Evolutionary conservation across 2,329 filamentous ascomycete species (phyloP).

Genomic region (Coniochaeta sp.): DNA sequence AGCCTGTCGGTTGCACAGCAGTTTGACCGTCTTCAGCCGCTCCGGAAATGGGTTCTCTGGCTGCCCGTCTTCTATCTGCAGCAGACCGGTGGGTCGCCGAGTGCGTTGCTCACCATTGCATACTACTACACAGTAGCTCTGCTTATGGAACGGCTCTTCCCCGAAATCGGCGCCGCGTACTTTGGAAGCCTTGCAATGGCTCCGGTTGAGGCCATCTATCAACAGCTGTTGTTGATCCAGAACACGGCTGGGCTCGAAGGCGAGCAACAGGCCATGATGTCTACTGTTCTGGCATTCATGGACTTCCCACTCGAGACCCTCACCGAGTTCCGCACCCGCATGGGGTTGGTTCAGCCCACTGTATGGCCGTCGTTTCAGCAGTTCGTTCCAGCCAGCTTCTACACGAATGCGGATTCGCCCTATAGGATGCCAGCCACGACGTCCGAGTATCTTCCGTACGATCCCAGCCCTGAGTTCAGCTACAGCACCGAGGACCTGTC

Average conservation of each 20-base stretch:
- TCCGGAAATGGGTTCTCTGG: conserved; percentile 95
- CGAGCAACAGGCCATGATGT: background rate
- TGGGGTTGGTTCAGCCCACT: conserved; percentile 58
- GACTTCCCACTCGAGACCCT: conserved; percentile 66
- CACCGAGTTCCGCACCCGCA: conserved; percentile 58
- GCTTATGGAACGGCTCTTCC: conserved; percentile 83
- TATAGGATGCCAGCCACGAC: conserved; percentile 31
- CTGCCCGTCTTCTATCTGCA: conserved; percentile 80
- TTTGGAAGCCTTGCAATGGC: conserved; percentile 72
- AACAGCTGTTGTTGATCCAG: conserved; percentile 27
- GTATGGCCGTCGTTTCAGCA: conserved; percentile 53
- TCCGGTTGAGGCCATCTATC: conserved; percentile 81
- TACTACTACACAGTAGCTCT: conserved; percentile 89
- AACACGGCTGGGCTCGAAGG: conserved; percentile 41
- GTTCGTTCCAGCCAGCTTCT: conserved; percentile 50
- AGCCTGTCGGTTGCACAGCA: conserved; percentile 70
- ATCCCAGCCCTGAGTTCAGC: conserved; percentile 49
- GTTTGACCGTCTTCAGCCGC: conserved; percentile 80
- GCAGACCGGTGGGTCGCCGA: conserved; percentile 66
- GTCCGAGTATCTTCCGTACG: conserved; percentile 43
- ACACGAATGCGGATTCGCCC: conserved; percentile 21
- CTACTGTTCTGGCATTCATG: conserved; percentile 53
- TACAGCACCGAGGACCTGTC: conserved; percentile 52
- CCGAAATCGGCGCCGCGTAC: conserved; percentile 84
- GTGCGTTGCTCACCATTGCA: conserved; percentile 74